Conservation (phyloP, 306 rosid species). For the Quercus glauca region DNA sequence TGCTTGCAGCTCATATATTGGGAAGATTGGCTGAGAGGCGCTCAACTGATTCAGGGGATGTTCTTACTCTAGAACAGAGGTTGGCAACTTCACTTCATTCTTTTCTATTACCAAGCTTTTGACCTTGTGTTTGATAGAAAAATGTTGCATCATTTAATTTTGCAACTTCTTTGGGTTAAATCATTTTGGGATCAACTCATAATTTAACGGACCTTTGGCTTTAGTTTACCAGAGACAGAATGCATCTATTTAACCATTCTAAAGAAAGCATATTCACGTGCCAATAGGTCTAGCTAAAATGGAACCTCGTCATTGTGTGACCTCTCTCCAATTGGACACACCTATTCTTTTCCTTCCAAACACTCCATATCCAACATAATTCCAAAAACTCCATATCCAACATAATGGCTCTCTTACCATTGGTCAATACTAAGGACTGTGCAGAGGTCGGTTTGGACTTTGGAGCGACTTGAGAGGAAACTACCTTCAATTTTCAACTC, state of each 20-base stretch:
- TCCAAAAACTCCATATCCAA: not conserved
- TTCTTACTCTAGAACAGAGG: slow-evolving; percentile 85
- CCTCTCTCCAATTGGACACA: not conserved
- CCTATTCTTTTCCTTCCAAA: not conserved
- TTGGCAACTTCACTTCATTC: slow-evolving; percentile 17
- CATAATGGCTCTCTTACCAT: not conserved
- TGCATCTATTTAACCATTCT: not conserved
- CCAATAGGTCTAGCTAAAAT: too few species aligned
- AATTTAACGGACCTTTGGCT: not conserved
- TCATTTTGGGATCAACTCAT: not conserved
- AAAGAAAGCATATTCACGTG: not conserved
- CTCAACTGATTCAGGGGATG: slow-evolving; percentile 53
- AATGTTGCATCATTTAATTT: slow-evolving; percentile 11
- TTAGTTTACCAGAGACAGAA: not conserved
- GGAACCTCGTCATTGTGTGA: not conserved
- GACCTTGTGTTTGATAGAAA: slow-evolving; percentile 7
- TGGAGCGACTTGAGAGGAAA: too few species aligned
- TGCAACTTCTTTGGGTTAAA: slow-evolving; percentile 16
- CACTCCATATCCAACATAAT: not conserved
- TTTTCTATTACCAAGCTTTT: slow-evolving; percentile 10
- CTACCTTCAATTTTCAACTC: too few species aligned
- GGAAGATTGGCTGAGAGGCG: slow-evolving; percentile 84
- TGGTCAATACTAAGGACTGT: not conserved
- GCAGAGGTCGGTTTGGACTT: too few species aligned
- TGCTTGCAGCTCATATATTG: slow-evolving; percentile 93